Conservation (phyloP, 495 filamentous ascomycete genomes). For the Penicillium paradoxum region DNA sequence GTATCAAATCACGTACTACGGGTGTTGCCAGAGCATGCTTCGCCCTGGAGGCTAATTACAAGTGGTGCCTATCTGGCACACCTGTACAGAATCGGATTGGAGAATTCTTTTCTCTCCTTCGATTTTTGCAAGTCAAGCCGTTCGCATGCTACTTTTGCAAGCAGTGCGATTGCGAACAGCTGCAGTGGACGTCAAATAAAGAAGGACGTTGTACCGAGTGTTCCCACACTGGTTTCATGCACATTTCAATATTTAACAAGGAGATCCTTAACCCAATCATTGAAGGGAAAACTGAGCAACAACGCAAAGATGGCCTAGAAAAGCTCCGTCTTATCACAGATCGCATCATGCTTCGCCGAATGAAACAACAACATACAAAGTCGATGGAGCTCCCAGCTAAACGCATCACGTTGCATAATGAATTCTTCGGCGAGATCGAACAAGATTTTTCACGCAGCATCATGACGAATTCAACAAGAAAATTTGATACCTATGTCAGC, state of each 20-base stretch:
- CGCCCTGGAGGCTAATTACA: slow-evolving; percentile 76
- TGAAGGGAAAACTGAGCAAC: slow-evolving; percentile 42
- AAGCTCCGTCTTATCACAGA: slow-evolving; percentile 84
- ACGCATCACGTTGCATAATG: slow-evolving; percentile 82
- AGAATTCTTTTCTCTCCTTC: slow-evolving; percentile 91
- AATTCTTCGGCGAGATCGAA: slow-evolving; percentile 94
- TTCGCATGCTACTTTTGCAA: slow-evolving; percentile 94
- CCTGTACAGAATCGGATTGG: slow-evolving; percentile 95
- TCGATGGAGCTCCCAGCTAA: slow-evolving; percentile 95
- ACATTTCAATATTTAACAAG: slow-evolving; percentile 94
- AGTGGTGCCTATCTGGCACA: slow-evolving; percentile 93
- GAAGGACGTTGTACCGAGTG: slow-evolving; percentile 65
- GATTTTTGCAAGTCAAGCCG: slow-evolving; percentile 80
- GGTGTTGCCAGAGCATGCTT: slow-evolving; percentile 92
- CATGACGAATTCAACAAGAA: slow-evolving; percentile 79
- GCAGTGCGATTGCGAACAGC: slow-evolving; percentile 66
- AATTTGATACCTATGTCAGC: slow-evolving; percentile 93
- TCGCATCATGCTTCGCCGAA: slow-evolving; percentile 87
- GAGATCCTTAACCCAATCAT: slow-evolving; percentile 77
- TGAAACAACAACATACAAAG: slow-evolving; percentile 86
- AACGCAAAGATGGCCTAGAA: slow-evolving; percentile 60
- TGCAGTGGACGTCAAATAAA: slow-evolving; percentile 77
- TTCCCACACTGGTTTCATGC: slow-evolving; percentile 64
- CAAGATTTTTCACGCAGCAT: slow-evolving; percentile 93
- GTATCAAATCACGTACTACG: slow-evolving; percentile 84